phyloP scores from a whole-genome alignment of 192 early-diverging fungal species.

The Coemansia sp. region DNA sequence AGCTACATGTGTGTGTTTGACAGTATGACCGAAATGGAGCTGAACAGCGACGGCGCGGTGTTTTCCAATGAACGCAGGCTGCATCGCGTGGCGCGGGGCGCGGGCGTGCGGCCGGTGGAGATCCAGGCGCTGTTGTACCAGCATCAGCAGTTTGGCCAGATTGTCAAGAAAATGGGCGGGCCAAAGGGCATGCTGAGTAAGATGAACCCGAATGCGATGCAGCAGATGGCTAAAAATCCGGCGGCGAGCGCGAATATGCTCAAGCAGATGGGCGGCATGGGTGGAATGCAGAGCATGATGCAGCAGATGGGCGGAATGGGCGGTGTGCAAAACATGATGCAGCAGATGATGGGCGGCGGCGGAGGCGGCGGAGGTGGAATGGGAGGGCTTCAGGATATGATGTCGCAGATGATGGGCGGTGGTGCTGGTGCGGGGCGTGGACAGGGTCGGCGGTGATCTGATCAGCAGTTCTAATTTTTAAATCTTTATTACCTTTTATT shows the following conservation, averaged over 20 bases:
- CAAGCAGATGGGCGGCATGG: constrained; percentile 72
- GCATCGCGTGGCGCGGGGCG: constrained; percentile 77
- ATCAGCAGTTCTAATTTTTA: neutral
- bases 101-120: constrained; percentile 76
- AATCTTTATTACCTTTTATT: neutral
- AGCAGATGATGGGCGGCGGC: constrained; percentile 65
- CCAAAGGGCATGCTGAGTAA: constrained; percentile 77
- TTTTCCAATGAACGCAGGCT: constrained; percentile 76
- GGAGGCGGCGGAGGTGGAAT: constrained; percentile 47
- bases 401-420: constrained; percentile 64
- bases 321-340: constrained; percentile 62
- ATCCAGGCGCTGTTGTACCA: constrained; percentile 81
- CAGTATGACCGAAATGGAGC: constrained; percentile 88
- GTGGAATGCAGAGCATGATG: constrained; percentile 54
- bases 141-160: constrained; percentile 73
- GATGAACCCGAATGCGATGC: constrained; percentile 58
- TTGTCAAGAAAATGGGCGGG: constrained; percentile 93
- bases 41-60: constrained; percentile 83
- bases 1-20: constrained; percentile 92
- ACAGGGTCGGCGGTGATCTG: constrained; percentile 32
- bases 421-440: constrained; percentile 2
- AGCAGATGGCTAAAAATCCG: constrained; percentile 63
- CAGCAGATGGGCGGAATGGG: constrained; percentile 55
- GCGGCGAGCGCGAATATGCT: constrained; percentile 67
- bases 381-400: constrained; percentile 64